Evolutionary conservation across 2,329 filamentous ascomycete genomes (phyloP), one percentile per base, ranked within the genome.

Genomic region (Talaromyces sp.): DNA sequence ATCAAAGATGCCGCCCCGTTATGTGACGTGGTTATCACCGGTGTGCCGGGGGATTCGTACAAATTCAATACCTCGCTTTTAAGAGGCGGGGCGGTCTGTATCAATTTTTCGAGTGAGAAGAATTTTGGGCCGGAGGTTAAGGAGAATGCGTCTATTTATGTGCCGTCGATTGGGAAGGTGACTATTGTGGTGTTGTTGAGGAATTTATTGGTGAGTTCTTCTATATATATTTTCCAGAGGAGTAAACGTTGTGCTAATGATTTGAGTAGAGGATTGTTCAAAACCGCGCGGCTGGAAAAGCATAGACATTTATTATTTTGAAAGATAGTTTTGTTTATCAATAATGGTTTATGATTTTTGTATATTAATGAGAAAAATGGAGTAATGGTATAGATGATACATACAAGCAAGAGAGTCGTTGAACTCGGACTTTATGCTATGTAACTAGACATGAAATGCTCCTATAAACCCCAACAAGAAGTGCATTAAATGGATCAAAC

Each of bases 91-190:
- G 92, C 90, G 31, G 90, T 96, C n/a, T 99, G 94, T 80, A 92
- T 99, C 78, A 99, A 99, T 77, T 97, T 99, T 73, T 95, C 91
- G 7, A 96, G 90, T 53, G 91, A 89, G 75, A 90, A 92, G 79
- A 97, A 99, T 77, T 97, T 97, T 75, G 87, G 87, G 61, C 86
- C 88, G 0, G 89, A 89, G 50, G 86, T 97, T 64, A 97, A 96
- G 77, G 89, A 97, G 73, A 96, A 92, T 78, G 94, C 94, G 1
- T 91, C 91, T 5, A 96, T 99, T 67, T 99, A 97, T 67, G 92
- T 97, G 17, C 94, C 94, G 1, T 94, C 93, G 0, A 95, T 97
- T 64, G 94, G 94, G 66, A 99, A 97, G 79, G 93, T 97, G 50
- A 99, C 94, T 0, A 97, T 97, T 71, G 89, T 93, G 15, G 87